Percentiles rank a stretch among this genome's conserved stretches.
Evolutionary conservation across 257 asterid species (phyloP).

Genomic region (Solanum sparsipilum): DNA sequence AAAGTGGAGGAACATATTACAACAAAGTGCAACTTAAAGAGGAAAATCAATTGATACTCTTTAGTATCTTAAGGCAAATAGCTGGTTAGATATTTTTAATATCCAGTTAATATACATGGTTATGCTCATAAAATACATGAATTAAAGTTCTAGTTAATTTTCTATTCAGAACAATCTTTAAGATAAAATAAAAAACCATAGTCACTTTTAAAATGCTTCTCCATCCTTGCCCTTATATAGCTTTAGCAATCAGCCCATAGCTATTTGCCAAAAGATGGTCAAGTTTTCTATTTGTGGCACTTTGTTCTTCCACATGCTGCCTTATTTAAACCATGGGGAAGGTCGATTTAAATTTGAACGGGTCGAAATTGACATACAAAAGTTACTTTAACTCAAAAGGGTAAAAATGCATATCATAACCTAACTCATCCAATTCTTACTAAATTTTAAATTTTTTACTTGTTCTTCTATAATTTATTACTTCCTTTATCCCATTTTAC

Average conservation of each 20-base stretch:
- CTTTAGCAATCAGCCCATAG: neutral
- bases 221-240: neutral
- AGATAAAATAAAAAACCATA: neutral
- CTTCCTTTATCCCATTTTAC: no score
- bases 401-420: neutral
- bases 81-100: neutral
- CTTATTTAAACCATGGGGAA: no score
- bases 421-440: no score
- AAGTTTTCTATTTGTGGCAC: neutral
- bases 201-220: neutral
- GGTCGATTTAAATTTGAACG: neutral
- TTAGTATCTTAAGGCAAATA: neutral
- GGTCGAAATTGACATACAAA: neutral
- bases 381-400: neutral
- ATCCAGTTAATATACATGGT: no score
- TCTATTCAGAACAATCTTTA: neutral
- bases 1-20: neutral
- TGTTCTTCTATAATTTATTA: no score
- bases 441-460: no score
- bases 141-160: neutral
- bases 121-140: neutral
- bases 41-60: neutral
- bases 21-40: neutral
- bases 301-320: neutral
- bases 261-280: neutral